A percentile compares a stretch with the other conserved stretches of the same genome.
phyloP scores from a whole-genome alignment of 306 rosid species.

The Vigna hirtella region DNA sequence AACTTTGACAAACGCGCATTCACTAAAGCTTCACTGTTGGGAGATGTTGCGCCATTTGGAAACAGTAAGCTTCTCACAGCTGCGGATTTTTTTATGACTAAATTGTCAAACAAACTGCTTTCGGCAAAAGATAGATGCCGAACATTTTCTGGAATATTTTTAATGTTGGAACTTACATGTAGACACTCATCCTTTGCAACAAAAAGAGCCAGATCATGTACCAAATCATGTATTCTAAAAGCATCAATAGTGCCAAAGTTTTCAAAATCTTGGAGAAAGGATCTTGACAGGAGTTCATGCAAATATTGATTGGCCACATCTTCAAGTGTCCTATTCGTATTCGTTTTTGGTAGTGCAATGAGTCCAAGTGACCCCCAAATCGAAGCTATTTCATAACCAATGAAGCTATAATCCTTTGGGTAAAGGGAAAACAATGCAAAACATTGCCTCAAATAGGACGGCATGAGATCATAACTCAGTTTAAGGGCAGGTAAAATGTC shows the following conservation, averaged over 20 bases:
- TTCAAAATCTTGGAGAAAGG: not conserved
- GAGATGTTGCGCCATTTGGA: not conserved
- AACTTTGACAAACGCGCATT: not conserved
- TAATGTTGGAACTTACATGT: not conserved
- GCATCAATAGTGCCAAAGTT: accelerated
- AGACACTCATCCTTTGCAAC: not conserved
- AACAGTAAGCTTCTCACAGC: not conserved
- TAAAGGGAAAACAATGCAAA: slow-evolving; percentile 44
- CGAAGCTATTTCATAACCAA: accelerated
- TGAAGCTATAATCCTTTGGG: not conserved
- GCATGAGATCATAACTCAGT: slow-evolving; percentile 51
- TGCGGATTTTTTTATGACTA: not conserved
- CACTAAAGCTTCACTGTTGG: not conserved
- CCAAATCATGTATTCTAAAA: not conserved
- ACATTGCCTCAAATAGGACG: slow-evolving; percentile 45
- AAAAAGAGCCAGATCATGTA: not conserved
- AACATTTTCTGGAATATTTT: not conserved
- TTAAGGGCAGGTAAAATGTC: slow-evolving; percentile 44
- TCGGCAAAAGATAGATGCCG: not conserved
- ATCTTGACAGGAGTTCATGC: not conserved
- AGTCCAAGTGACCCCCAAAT: slow-evolving; percentile 52
- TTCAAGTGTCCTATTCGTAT: not conserved
- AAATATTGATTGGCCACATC: slow-evolving; percentile 33
- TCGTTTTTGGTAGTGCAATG: slow-evolving; percentile 27
- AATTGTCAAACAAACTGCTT: not conserved